Evolutionary conservation across 768 basidiomycete genomes (phyloP).

Genomic region (Russula sp.): DNA sequence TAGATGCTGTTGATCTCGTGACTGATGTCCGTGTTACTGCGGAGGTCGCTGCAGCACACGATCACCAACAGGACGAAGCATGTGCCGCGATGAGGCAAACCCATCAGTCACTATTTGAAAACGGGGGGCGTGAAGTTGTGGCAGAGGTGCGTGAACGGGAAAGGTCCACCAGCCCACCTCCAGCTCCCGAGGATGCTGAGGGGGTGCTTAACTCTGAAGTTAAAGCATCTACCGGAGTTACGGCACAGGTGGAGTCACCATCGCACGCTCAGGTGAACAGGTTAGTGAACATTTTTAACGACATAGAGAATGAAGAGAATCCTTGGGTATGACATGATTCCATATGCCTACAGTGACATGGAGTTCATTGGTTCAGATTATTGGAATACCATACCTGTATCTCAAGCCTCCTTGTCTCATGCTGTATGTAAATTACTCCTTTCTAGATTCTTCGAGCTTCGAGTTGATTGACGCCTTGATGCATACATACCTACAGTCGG

Average conservation of each 20-base stretch:
- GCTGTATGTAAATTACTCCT: background rate
- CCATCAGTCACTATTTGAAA: conserved; percentile 40
- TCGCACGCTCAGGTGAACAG: conserved; percentile 31
- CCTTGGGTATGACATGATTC: conserved; percentile 43
- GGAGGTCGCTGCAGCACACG: conserved; percentile 43
- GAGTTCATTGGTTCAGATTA: background rate
- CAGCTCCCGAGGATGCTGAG: background rate
- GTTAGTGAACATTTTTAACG: conserved; percentile 29
- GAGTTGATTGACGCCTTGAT: too few species aligned
- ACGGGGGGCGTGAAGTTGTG: conserved; percentile 35
- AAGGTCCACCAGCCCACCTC: conserved; percentile 8
- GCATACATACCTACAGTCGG: too few species aligned
- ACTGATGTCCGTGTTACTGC: conserved; percentile 59
- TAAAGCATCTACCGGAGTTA: conserved; percentile 22
- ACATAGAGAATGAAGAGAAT: conserved; percentile 40
- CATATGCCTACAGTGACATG: background rate
- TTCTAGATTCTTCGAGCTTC: background rate
- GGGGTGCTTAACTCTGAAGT: background rate
- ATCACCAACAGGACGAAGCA: conserved; percentile 52
- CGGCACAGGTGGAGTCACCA: conserved; percentile 33
- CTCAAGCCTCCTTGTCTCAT: background rate
- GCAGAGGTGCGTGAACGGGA: conserved; percentile 27
- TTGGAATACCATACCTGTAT: background rate
- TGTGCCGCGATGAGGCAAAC: conserved; percentile 38
- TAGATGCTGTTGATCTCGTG: conserved; percentile 86